Base-by-base conservation (phyloP, 768 basidiomycete genomes). In the Lactarius tabidus region DNA sequence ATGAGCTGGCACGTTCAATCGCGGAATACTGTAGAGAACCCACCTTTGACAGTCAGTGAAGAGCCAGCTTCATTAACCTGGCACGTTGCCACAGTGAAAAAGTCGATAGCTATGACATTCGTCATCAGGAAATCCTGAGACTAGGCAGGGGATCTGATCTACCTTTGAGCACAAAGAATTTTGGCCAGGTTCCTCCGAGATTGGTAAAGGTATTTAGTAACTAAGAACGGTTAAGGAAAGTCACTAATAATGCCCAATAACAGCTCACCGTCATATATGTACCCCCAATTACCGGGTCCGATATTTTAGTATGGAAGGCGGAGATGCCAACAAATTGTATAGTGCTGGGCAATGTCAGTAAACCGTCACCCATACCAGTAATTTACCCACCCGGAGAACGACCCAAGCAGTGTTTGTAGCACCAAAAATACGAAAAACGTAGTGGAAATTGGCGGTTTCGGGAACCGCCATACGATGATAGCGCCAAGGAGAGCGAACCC, bases 261-360 rank as follows among this genome's bases (percentile, higher is more conserved):
- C 12, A 35, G 77, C 86, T 68, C 71, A 95, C 95, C 15, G 97
- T 99, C 97, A 99, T 99, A 76, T 99, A 99, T 0, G 97, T 99
- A 58, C 97, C 97, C 33, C 97, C 97, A 60, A 99, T 97, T 15
- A 97, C 73, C 0, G 97, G 97, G 73, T 99, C 97, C 0, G 97
- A 94, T 41, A 99, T 88, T 60, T 90, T 86, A 3, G 95, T 98
- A 72, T 98, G 97, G 83, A 98, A 99, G 3, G 97, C 97, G n/a
- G 95, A 93, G 67, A 98, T 94, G 10, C 97, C 95, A 23, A 98
- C 96, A 73, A 98, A 99, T 75, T 99, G 96, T n/a, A 98, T 88
- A 6, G 96, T 98, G 54, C 96, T 96, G 64, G 33, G 35, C 15
- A 62, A 61, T 48, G 43, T 67, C 63, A 59, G 64, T 65, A 53